Evolutionary conservation across 2,329 filamentous ascomycete genomes (phyloP), one percentile per base, ranked within the genome.

Genomic region (Cladobotryum mycophilum): DNA sequence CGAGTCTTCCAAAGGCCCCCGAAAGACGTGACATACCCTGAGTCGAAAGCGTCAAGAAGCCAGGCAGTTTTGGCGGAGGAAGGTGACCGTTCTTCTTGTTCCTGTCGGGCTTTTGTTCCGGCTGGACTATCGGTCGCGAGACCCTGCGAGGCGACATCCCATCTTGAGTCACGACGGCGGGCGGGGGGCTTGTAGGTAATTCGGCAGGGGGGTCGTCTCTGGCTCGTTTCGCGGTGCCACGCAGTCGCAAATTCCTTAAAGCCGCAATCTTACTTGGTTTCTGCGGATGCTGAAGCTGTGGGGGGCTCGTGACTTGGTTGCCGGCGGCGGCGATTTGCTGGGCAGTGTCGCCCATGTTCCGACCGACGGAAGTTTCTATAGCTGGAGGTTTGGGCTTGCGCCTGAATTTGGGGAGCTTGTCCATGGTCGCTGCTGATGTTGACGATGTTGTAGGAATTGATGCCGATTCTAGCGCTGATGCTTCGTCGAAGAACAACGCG

Each of bases 151-250:
- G 48, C 51, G 46, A 47, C 46, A 63, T 59, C 37, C 65, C 66
- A 55, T 73, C 67, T 30, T 70, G 69, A 48, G 61, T 64, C 36
- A 71, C 66, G 52, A 69, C 60, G 18, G 67, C 59, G 15, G 14
- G 64, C 59, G 52, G 65, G 36, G 66, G 64, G 45, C 56, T 63
- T 40, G 61, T 56, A 30, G 63, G 55, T 45, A 60, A 48, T 40
- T 62, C 56, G 30, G 63, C 62, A 37, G 70, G 68, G 15, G 76
- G 76, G 47, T 70, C 69, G 51, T 64, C 61, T 47, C 67, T 63
- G 15, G 72, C 72, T 60, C 76, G 73, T 64, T 78, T 78, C 48
- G 70, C 65, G 20, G 72, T 68, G 48, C 68, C 64, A 48, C 71
- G 70, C 47, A 77, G 66, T 47, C 73, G 69, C 51, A 78, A 66